phyloP scores from a whole-genome alignment of 768 basidiomycete species.

The Pleurotus tuoliensis region DNA sequence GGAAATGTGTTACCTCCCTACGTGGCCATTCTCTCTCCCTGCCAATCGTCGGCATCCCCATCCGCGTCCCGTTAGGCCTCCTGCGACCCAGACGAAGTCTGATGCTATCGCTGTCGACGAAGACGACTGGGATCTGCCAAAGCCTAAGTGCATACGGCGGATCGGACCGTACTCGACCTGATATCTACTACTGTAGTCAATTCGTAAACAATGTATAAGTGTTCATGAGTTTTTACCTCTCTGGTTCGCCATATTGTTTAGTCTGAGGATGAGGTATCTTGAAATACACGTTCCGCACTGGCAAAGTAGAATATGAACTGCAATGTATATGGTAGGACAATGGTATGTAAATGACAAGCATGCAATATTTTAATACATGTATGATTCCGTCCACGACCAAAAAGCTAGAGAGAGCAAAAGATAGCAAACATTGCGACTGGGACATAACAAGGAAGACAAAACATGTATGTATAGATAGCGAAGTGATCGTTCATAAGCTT shows the following conservation, averaged over 20 bases:
- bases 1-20: slow-evolving; percentile 3
- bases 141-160: slow-evolving; percentile 1
- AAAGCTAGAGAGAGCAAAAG: background rate
- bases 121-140: background rate
- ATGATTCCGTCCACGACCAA: background rate
- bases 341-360: background rate
- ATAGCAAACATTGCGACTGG: background rate
- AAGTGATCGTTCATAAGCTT: background rate
- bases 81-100: background rate
- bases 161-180: background rate
- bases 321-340: too few species aligned
- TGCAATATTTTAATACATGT: background rate
- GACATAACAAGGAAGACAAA: background rate
- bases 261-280: too few species aligned
- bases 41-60: background rate
- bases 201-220: too few species aligned
- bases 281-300: too few species aligned
- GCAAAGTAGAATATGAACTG: too few species aligned
- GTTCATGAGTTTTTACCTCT: too few species aligned
- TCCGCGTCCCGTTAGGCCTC: background rate
- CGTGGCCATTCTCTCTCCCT: background rate
- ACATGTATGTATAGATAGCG: background rate
- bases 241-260: too few species aligned
- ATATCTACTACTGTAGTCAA: background rate
- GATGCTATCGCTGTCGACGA: background rate